phyloP scores from a whole-genome alignment of 441 rosid genomes.

The Eutrema salsugineum region DNA sequence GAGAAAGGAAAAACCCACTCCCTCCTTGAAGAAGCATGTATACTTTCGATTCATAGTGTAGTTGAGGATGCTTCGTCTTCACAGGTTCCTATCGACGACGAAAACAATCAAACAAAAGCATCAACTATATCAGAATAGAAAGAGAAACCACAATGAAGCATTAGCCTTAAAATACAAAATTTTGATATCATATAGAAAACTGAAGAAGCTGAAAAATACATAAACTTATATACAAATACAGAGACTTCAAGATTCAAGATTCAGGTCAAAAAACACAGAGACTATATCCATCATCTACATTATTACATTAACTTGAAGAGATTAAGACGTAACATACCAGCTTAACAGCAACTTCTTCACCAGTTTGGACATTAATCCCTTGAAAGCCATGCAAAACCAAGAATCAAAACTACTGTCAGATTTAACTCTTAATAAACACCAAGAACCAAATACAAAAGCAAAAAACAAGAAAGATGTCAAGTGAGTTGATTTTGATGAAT shows the following conservation, averaged over 20 bases:
- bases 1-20: conserved; percentile 33
- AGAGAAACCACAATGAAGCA: background rate
- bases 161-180: background rate
- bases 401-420: background rate
- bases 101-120: background rate
- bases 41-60: conserved; percentile 62
- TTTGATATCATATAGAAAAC: background rate
- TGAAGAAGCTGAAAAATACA: background rate
- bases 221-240: background rate
- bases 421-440: background rate
- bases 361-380: conserved; percentile 60
- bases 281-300: background rate
- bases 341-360: conserved; percentile 68
- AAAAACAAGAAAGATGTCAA: background rate
- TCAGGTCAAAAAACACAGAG: background rate
- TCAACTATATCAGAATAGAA: background rate
- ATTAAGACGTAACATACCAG: conserved; percentile 37
- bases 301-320: background rate
- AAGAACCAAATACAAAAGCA: background rate
- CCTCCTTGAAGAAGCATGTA: conserved; percentile 75
- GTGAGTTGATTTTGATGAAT: conserved; percentile 30
- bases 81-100: conserved; percentile 39
- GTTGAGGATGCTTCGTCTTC: conserved; percentile 72
- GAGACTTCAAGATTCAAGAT: background rate
- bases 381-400: background rate